phyloP scores from a whole-genome alignment of 179 eudicot genomes.

The Monotropa hypopitys region DNA sequence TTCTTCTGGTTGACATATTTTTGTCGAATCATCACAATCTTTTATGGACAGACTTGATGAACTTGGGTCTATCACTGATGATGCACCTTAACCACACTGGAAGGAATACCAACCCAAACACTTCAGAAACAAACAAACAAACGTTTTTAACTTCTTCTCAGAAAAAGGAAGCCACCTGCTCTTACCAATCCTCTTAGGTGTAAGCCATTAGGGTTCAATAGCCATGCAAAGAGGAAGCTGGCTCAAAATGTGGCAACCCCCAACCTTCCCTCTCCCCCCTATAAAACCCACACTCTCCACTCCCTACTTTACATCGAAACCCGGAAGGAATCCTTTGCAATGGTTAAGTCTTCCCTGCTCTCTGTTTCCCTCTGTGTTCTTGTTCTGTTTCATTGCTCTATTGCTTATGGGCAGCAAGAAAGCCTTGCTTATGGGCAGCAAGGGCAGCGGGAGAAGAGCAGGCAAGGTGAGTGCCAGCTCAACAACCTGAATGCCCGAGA shows the following conservation, averaged over 20 bases:
- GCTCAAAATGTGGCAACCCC: slow-evolving; percentile 36
- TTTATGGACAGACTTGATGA: background rate
- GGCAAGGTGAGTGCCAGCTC: slow-evolving; percentile 39
- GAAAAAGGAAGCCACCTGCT: slow-evolving; percentile 24
- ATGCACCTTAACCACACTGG: background rate
- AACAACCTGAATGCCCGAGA: slow-evolving; percentile 40
- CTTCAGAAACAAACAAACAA: background rate
- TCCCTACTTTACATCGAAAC: slow-evolving; percentile 25
- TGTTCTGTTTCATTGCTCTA: slow-evolving; percentile 23
- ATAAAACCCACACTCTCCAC: slow-evolving; percentile 30
- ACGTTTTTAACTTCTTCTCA: background rate
- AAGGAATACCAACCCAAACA: background rate
- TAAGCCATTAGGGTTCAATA: slow-evolving; percentile 17
- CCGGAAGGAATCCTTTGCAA: background rate
- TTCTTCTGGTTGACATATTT: background rate
- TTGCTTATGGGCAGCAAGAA: slow-evolving; percentile 13
- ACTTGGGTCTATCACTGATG: background rate
- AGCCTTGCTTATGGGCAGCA: background rate
- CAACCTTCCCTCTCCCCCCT: slow-evolving; percentile 10
- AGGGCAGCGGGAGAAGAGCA: slow-evolving; percentile 12
- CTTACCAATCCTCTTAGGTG: slow-evolving; percentile 21
- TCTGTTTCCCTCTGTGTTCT: slow-evolving; percentile 15
- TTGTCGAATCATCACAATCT: background rate
- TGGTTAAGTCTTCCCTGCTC: slow-evolving; percentile 28
- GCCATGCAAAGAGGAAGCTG: slow-evolving; percentile 52